These are phyloP conservation scores for Chlamydomonas asymmetrica DNA, from an alignment of 139 green algal genomes.

Conservation along the genomic window DNA sequence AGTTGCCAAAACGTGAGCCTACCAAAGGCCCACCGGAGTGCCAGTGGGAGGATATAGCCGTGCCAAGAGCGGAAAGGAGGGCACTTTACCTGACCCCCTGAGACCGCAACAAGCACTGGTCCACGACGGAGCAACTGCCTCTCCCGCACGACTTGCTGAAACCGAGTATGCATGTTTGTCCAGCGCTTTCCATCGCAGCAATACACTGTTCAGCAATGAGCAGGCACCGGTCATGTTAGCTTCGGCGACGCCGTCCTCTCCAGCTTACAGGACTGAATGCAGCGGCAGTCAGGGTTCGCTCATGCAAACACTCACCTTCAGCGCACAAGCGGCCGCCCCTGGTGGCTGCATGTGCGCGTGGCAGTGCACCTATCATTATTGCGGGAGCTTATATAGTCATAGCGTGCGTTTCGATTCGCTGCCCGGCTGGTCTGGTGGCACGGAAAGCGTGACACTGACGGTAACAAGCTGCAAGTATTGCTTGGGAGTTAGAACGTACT, in stretches of 20 bases:
- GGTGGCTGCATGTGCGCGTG: background rate
- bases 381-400: too few relatives aligned
- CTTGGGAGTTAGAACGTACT: too few relatives aligned
- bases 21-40: background rate
- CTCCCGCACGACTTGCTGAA: slow-evolving; percentile 10
- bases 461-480: too few relatives aligned
- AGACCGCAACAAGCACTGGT: slow-evolving; percentile 33
- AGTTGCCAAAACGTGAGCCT: background rate
- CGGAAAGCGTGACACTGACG: too few relatives aligned
- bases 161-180: slow-evolving; percentile 11
- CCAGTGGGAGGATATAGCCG: too few relatives aligned
- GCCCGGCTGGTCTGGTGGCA: too few relatives aligned
- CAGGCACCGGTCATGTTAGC: background rate
- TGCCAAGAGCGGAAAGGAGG: too few relatives aligned
- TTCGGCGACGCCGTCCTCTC: background rate
- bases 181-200: slow-evolving; percentile 3
- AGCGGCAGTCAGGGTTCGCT: background rate
- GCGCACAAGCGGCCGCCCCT: background rate
- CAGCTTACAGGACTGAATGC: background rate
- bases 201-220: slow-evolving; percentile 5
- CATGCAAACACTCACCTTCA: too few relatives aligned
- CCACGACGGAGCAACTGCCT: slow-evolving; percentile 9
- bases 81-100: slow-evolving; percentile 37
- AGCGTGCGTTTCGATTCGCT: too few relatives aligned
- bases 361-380: too few relatives aligned